Base-by-base conservation (phyloP, 305 asterid genomes). In the Vinca major region DNA sequence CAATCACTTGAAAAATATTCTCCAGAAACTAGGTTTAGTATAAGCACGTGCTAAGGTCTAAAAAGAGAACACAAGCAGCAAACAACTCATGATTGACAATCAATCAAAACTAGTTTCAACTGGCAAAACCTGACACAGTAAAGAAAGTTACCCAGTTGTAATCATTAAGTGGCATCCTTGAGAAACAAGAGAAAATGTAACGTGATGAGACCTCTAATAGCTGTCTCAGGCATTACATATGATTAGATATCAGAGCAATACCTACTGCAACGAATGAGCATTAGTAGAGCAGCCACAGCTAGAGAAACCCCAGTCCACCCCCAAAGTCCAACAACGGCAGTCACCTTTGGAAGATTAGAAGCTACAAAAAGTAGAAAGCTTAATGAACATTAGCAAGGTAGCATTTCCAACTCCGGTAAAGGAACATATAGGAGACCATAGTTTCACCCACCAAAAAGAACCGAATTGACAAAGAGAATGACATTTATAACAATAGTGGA, bases 311-410 rank as follows among this genome's bases (percentile, higher is more conserved):
- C 91, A 21, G 84, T 78, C 98, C 97, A 92, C 58, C 96, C 95
- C 97, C 97, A 92, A 77, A 92, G 92, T 75, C 86, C 98, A 76
- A 86, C 91, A 75, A 78, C 75, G 62, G 98, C 98, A 77, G 98
- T 92, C 62, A 90, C 81, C 85, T 83, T 92, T 49, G 89, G 68
- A 58, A 92, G 86, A 80, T 81, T 86, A 63, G 94, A 86, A 85
- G 92, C 98, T 92, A 79, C 81, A 85, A 73, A 77, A 69, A 64
- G 40, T 48, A 41, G 36, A 36, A 66, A 71, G 44, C 65, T 57
- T 56, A 14, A 63, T n/a, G 71, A 76, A 54, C 60, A 75, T 90
- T 64, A 78, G 84, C 60, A 66, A 74, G 75, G 72, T 49, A 75
- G 63, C 5, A 57, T 12, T 64, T 62, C 72, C 71, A 55, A 70